phyloP scores from a whole-genome alignment of 1,139 yeast species.

The Meyerozyma carpophila region DNA sequence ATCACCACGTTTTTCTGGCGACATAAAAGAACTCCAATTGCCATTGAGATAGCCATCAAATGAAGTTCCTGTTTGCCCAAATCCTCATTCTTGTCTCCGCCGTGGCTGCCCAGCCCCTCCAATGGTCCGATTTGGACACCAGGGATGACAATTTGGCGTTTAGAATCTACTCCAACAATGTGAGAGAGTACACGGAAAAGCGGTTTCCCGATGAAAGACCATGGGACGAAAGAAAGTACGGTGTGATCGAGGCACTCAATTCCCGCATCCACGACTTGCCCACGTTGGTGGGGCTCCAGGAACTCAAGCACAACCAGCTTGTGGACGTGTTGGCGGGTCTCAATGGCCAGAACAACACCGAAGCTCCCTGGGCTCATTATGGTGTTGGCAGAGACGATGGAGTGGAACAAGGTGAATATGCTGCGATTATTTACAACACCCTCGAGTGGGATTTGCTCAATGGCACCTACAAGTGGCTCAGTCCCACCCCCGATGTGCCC shows the following conservation, averaged over 20 bases:
- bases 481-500: slow-evolving; percentile 35
- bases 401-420: slow-evolving; percentile 34
- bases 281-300: slow-evolving; percentile 27
- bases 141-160: slow-evolving; percentile 4
- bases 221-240: slow-evolving; percentile 21
- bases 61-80: not conserved
- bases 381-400: slow-evolving; percentile 52
- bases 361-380: slow-evolving; percentile 31
- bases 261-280: slow-evolving; percentile 13
- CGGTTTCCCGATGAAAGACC: slow-evolving; percentile 21
- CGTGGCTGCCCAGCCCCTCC: not conserved
- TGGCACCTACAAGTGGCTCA: slow-evolving; percentile 40
- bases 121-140: not conserved
- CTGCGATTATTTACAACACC: slow-evolving; percentile 37
- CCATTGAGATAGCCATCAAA: not conserved
- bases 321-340: slow-evolving; percentile 20
- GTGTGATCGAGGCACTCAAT: slow-evolving; percentile 16
- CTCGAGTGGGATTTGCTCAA: slow-evolving; percentile 24
- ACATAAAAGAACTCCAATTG: not conserved
- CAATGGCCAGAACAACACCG: slow-evolving; percentile 11
- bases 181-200: slow-evolving; percentile 16
- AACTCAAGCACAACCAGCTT: slow-evolving; percentile 24
- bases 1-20: not conserved
- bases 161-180: slow-evolving; percentile 22
- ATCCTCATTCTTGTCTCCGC: not conserved